phyloP scores from a whole-genome alignment of 2,329 filamentous ascomycete genomes.

The Trichoderma cornu-damae region DNA sequence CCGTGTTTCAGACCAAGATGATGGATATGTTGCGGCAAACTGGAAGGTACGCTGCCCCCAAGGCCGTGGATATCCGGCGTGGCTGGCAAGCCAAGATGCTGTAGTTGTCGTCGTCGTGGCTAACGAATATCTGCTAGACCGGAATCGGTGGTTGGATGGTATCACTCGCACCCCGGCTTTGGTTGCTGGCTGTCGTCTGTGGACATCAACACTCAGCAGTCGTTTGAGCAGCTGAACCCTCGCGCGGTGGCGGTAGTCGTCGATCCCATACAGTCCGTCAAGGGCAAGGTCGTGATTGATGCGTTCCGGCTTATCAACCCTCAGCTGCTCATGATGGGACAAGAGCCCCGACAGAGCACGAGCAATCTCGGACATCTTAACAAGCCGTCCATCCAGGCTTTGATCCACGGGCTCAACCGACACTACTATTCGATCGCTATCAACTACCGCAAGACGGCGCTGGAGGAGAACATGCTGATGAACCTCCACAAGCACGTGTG shows the following conservation, averaged over 20 bases:
- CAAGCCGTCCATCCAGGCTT: conserved; percentile 98
- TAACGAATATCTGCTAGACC: conserved; percentile 58
- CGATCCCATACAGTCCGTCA: conserved; percentile 97
- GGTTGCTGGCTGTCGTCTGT: conserved; percentile 98
- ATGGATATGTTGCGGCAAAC: conserved; percentile 99
- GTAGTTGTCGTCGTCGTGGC: not conserved
- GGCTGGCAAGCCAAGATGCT: not conserved
- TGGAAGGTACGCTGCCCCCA: conserved; percentile 62
- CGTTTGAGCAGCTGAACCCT: conserved; percentile 97
- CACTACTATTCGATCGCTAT: conserved; percentile 99
- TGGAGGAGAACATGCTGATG: conserved; percentile 99
- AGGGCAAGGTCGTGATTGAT: conserved; percentile 99
- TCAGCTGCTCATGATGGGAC: conserved; percentile 94
- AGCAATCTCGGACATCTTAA: conserved; percentile 97
- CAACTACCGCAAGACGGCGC: conserved; percentile 93
- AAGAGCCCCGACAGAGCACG: conserved; percentile 95
- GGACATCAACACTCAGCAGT: conserved; percentile 99
- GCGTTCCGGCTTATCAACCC: conserved; percentile 98
- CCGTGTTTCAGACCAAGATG: conserved; percentile 99
- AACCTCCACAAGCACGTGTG: conserved; percentile 99
- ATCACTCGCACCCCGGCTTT: conserved; percentile 98
- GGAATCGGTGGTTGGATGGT: conserved; percentile 98
- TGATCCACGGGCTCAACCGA: conserved; percentile 95
- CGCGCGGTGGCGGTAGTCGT: conserved; percentile 96
- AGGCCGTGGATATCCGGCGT: not conserved